Conservation (phyloP, 345 rosid genomes). For the Rhodamnia rubescens region DNA sequence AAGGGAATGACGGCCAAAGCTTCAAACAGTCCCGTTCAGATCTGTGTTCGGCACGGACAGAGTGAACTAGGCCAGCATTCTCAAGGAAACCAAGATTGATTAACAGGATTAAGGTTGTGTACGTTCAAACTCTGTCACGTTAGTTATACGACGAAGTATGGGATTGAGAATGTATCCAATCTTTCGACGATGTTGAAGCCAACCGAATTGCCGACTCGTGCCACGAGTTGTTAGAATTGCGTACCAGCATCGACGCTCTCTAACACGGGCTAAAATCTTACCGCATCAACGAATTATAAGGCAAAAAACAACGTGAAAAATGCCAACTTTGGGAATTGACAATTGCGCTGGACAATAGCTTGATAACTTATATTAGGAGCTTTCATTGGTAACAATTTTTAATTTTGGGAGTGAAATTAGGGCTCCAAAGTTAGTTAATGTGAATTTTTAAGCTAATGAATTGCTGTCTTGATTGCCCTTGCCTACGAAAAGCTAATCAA, state of each 20-base stretch:
- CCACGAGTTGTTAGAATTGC: not conserved
- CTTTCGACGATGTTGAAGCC: not conserved
- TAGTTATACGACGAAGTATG: too few relatives aligned
- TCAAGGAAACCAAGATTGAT: not conserved
- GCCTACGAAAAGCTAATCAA: too few relatives aligned
- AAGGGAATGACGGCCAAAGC: not conserved
- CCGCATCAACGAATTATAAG: not conserved
- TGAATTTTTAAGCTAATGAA: not conserved
- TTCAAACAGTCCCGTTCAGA: not conserved
- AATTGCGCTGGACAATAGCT: not conserved
- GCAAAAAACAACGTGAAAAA: not conserved
- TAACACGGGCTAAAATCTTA: not conserved
- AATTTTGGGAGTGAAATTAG: rapidly evolving
- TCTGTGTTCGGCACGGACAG: not conserved
- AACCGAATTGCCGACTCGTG: not conserved
- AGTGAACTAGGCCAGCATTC: not conserved
- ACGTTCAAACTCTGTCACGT: not conserved
- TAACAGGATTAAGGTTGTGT: not conserved
- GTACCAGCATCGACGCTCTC: rapidly evolving
- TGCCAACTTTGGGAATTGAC: not conserved
- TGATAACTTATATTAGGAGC: not conserved
- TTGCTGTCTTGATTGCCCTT: too few relatives aligned
- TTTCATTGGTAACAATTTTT: rapidly evolving
- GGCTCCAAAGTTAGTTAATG: not conserved
- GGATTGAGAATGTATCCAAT: not conserved